phyloP scores from a whole-genome alignment of 345 rosid genomes.

The Crucihimalaya himalaica region DNA sequence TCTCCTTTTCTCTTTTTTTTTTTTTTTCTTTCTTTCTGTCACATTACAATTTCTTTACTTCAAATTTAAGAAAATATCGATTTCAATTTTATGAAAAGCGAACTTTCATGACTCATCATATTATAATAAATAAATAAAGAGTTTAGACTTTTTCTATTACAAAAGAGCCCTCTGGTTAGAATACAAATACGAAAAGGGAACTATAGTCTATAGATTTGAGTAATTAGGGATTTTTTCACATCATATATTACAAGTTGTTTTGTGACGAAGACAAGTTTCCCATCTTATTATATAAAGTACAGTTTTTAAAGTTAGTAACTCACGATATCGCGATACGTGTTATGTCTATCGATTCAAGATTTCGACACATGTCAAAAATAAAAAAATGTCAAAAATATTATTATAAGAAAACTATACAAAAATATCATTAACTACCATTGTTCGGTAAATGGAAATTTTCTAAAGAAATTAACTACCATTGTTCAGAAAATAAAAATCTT shows the following conservation, averaged over 20 bases:
- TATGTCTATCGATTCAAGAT: no score
- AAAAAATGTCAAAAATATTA: no score
- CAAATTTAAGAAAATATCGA: conserved; percentile 13
- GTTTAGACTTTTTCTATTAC: not conserved
- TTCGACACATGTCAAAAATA: no score
- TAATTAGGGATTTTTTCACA: not conserved
- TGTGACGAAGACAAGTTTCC: not conserved
- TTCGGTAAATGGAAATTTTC: no score
- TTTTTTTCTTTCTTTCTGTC: not conserved
- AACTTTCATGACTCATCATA: conserved; percentile 15
- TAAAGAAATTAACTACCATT: no score
- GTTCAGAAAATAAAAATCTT: no score
- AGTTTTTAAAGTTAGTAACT: no score
- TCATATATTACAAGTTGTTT: not conserved
- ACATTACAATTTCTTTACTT: conserved; percentile 32
- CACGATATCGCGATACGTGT: no score
- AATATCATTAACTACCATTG: no score
- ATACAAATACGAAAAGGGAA: not conserved
- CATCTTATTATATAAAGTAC: no score
- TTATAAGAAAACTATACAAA: no score
- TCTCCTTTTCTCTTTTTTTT: conserved; percentile 13
- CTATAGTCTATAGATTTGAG: not conserved
- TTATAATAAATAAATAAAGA: not conserved
- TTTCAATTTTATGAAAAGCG: conserved; percentile 32
- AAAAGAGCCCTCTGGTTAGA: not conserved